Evolutionary conservation across 208 protist genomes (phyloP).

Genomic region (Leishmania major): DNA sequence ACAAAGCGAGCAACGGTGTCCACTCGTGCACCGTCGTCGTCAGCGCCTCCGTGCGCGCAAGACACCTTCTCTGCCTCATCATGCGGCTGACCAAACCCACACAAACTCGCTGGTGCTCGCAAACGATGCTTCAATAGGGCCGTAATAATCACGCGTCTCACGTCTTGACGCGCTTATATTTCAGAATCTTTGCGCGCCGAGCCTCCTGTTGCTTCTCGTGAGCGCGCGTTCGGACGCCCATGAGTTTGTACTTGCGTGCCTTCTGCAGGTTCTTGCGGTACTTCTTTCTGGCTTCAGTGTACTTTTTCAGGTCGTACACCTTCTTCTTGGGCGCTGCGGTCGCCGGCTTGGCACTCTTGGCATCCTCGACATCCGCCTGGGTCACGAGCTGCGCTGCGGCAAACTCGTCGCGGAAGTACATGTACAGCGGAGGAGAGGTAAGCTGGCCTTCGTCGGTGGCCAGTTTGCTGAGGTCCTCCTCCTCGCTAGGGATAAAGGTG

Average conservation of each 20-base stretch:
- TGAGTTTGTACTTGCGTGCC: conserved; percentile 85
- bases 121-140: not conserved
- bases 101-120: not conserved
- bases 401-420: conserved; percentile 92
- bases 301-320: conserved; percentile 94
- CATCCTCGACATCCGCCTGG: conserved; percentile 91
- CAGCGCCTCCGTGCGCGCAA: not conserved
- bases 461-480: conserved; percentile 87
- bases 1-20: not conserved
- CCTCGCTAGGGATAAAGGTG: conserved; percentile 83
- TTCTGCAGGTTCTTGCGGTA: conserved; percentile 87
- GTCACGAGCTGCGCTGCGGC: conserved; percentile 80
- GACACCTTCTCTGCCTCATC: not conserved
- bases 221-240: conserved; percentile 80
- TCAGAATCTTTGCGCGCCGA: conserved; percentile 84
- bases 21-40: not conserved
- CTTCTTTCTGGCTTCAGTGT: conserved; percentile 85
- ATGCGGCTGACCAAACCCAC: not conserved
- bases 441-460: conserved; percentile 93
- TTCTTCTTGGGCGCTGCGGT: conserved; percentile 80
- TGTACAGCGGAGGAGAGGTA: conserved; percentile 84
- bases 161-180: conserved; percentile 89
- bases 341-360: conserved; percentile 85
- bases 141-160: conserved; percentile 8
- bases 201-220: conserved; percentile 93